Evolutionary conservation across 2,329 filamentous ascomycete genomes (phyloP), one percentile per base, ranked within the genome.

Genomic region (Hymenoscyphus repandus): DNA sequence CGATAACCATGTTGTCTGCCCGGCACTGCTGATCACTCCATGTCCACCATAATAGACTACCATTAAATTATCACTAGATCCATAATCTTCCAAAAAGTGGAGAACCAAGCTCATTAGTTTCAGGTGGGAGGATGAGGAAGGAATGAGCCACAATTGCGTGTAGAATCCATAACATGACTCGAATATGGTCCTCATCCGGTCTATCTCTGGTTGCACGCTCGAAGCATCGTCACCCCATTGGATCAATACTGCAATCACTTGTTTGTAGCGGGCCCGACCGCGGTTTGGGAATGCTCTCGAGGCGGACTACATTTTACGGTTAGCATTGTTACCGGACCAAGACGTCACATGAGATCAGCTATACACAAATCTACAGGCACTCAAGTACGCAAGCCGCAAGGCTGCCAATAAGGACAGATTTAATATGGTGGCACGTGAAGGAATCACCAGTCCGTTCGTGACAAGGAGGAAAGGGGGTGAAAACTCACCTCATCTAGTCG

Each of bases 11-110:
- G 49, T 60, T 10, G 56, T 47, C 15, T 57, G 53, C 36, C 59
- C 49, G 39, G 52, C 44, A 37, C 36, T 48, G 20, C 58, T 57
- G 22, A 62, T 59, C 4, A 49, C 49, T 9, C 55, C 58, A 51
- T 59, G 59, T 18, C 59, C 57, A 11, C 49, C 57, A 49, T 62
- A 62, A 36, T 60, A 62, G 5, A 62, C 53, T 15, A 62, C 56
- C 20, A 62, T 50, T 13, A 62, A 41, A 27, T 56, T 57, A 41
- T 57, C 53, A 11, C 42, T 27, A 4, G 38, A 43, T 5, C 51
- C 55, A 41, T 58, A 46, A 27, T 56, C 49, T 47, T 58, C 53
- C 1, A 62, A 54, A 33, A 59, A 53, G 18, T 59, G 51, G 5
- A 59, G 42, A 11, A 48, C 55, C 46, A 55, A 51, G 12, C 48